phyloP scores from a whole-genome alignment of 31 red algal genomes.

The Porphyra umbilicalis region DNA sequence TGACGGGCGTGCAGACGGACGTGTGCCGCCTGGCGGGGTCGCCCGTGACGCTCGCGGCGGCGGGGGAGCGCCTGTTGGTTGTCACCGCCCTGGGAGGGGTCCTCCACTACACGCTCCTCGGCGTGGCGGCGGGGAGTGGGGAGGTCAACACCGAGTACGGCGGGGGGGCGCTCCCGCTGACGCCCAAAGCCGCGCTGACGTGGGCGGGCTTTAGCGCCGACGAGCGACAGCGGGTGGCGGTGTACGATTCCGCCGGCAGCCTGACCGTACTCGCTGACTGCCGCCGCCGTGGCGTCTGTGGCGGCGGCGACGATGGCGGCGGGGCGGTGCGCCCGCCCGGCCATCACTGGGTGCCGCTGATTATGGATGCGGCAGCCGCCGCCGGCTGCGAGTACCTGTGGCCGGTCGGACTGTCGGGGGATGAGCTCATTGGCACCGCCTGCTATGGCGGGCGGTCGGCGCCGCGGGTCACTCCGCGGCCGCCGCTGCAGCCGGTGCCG shows the following conservation, averaged over 20 bases:
- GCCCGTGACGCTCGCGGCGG: conserved; percentile 44
- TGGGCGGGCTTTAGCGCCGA: conserved; percentile 69
- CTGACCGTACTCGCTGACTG: conserved; percentile 37
- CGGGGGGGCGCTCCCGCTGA: conserved; percentile 13
- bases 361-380: conserved; percentile 41
- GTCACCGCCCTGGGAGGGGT: conserved; percentile 23
- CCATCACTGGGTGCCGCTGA: conserved; percentile 41
- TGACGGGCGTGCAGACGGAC: conserved; percentile 68
- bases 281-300: background rate
- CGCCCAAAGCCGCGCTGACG: conserved; percentile 23
- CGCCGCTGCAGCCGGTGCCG: conserved; percentile 28
- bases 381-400: conserved; percentile 65
- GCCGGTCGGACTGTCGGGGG: conserved; percentile 34
- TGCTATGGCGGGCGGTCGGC: conserved; percentile 41
- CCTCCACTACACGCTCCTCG: conserved; percentile 40
- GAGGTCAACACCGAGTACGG: conserved; percentile 24
- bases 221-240: conserved; percentile 23
- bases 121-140: conserved; percentile 22
- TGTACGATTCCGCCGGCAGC: conserved; percentile 58
- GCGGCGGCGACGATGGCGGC: background rate
- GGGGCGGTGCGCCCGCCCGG: background rate
- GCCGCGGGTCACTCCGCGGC: conserved; percentile 35
- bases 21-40: conserved; percentile 36
- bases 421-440: conserved; percentile 28
- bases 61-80: conserved; percentile 31